Evolutionary conservation across 2,329 filamentous ascomycete genomes (phyloP), one percentile per base, ranked within the genome.

Genomic region (Penicillium sp.): DNA sequence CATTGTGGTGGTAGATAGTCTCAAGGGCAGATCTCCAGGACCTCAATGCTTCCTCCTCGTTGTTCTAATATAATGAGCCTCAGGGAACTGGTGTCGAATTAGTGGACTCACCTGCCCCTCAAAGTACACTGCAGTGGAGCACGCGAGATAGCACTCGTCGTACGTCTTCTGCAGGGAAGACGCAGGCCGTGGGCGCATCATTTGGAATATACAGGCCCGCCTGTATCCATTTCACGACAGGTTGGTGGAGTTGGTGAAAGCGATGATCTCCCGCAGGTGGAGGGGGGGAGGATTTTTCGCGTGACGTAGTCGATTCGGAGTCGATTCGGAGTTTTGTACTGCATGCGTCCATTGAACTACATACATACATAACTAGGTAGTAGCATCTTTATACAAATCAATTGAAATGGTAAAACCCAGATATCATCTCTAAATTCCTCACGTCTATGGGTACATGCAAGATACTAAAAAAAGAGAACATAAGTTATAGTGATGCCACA

Each of bases 71-170:
- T 51, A 48, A 50, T 61, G 48, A 60, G 57, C 50, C 17, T 53
- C 22, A 45, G 37, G 24, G 43, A 52, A 32, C 37, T 37, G 48
- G 31, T 41, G 22, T 43, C 13, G 19, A 8, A 40, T 50, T 42
- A 48, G 33, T 17, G 22, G 21, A 65, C 67, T 28, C 72, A 94
- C 89, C 81, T 94, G 85, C 67, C 85, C 82, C 73, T 98, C 93
- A 69, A 95, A 96, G 72, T 95, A 96, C 46, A 95, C 87, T 34
- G 91, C 91, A 2, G 90, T 97, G 13, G 90, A 96, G 72, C 90
- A 96, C 65, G 85, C 89, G 61, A 96, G 74, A 72, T 95, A 96
- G 70, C 87, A 90, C 70, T 97, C 89, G 74, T 97, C 91, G 73
- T 97, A 97, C 49, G 89, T 95, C 79, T 95, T 96, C 74, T 97